A percentile compares a stretch with the other conserved stretches of the same genome.
Evolutionary conservation across 106 monocot species (phyloP).

Genomic region (Allium cepa): DNA sequence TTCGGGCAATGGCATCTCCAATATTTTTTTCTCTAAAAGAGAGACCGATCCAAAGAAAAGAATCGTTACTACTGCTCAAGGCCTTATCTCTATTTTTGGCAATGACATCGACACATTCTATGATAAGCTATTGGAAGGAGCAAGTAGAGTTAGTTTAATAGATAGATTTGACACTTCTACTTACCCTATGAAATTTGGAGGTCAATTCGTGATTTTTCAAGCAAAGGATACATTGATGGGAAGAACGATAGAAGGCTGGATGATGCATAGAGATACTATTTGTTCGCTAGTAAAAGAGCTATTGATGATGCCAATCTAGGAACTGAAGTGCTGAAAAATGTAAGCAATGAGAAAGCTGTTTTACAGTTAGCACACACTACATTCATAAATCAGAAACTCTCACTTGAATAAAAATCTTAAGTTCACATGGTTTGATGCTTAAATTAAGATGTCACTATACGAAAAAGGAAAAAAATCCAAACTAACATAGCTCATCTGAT

Average conservation of each 20-base stretch:
- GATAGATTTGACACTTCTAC: constrained; percentile 67
- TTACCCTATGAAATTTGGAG: constrained; percentile 60
- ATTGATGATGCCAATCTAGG: constrained; percentile 53
- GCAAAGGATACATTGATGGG: constrained; percentile 69
- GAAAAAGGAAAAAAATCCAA: too few species aligned
- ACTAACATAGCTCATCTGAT: too few species aligned
- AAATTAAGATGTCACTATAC: too few species aligned
- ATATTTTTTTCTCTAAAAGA: constrained; percentile 11
- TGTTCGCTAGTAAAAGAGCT: constrained; percentile 73
- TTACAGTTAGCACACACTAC: too few species aligned
- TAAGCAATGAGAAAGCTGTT: not conserved
- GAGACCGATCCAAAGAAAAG: constrained; percentile 86
- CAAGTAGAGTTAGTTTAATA: constrained; percentile 65
- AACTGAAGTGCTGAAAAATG: constrained; percentile 5
- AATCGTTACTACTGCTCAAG: constrained; percentile 75
- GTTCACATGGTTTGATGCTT: too few species aligned
- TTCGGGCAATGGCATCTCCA: constrained; percentile 2
- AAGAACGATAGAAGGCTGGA: constrained; percentile 78
- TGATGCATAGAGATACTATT: constrained; percentile 54
- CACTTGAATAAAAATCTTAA: too few species aligned
- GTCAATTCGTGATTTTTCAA: constrained; percentile 67
- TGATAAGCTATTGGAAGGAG: constrained; percentile 51
- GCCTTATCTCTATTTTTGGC: constrained; percentile 77
- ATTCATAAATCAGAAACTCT: too few species aligned
- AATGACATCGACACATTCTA: constrained; percentile 64